Evolutionary conservation across 371 early-diverging fungal species (phyloP).

Genomic region (Haplosporangium sp.): DNA sequence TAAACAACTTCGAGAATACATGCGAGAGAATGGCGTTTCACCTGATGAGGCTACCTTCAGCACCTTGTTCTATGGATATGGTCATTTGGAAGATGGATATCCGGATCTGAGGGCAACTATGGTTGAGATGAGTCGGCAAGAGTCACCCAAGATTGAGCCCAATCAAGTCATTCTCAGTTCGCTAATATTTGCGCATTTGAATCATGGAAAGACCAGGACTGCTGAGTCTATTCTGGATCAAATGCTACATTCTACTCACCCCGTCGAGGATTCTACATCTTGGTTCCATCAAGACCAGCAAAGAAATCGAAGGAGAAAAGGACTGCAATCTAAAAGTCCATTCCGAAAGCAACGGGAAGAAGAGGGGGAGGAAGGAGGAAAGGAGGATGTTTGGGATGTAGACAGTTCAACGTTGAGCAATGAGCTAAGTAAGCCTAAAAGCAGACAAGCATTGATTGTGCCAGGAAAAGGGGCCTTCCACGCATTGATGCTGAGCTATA

Average conservation of each 20-base stretch:
- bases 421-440: not conserved
- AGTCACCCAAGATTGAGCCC: slow-evolving; percentile 12
- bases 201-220: slow-evolving; percentile 25
- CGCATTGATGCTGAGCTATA: slow-evolving; percentile 42
- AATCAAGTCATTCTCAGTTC: slow-evolving; percentile 28
- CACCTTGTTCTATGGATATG: slow-evolving; percentile 39
- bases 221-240: slow-evolving; percentile 36
- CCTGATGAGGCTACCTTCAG: slow-evolving; percentile 38
- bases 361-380: not conserved
- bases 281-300: not conserved
- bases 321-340: slow-evolving; percentile 11
- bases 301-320: not conserved
- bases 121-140: slow-evolving; percentile 17
- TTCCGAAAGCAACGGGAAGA: slow-evolving; percentile 7
- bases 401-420: not conserved
- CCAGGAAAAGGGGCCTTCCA: slow-evolving; percentile 49
- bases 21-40: slow-evolving; percentile 13
- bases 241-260: slow-evolving; percentile 13
- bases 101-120: slow-evolving; percentile 23
- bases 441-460: not conserved
- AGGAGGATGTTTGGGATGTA: not conserved
- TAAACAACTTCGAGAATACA: slow-evolving; percentile 18
- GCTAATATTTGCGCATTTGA: slow-evolving; percentile 39
- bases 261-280: not conserved
- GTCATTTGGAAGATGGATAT: slow-evolving; percentile 37